Evolutionary conservation across 208 protist genomes (phyloP).

Genomic region (Trypanosoma lewisi): DNA sequence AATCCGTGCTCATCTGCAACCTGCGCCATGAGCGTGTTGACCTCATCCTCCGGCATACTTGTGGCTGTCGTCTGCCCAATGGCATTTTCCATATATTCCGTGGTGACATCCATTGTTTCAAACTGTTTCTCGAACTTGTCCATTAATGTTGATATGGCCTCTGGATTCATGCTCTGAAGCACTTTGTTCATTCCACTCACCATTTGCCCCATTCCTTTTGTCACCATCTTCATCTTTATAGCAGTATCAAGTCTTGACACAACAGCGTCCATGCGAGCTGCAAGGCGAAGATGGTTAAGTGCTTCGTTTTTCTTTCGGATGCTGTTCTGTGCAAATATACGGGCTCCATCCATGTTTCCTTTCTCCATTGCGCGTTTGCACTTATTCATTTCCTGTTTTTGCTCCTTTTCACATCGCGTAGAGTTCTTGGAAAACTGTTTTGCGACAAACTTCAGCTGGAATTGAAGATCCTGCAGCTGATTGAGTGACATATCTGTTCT

Average conservation of each 20-base stretch:
- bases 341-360: constrained; percentile 96
- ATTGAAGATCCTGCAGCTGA: constrained; percentile 90
- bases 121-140: constrained; percentile 98
- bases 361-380: constrained; percentile 96
- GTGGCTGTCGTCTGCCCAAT: constrained; percentile 91
- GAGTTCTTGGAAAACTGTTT: constrained; percentile 93
- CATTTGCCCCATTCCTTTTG: constrained; percentile 93
- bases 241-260: constrained; percentile 94
- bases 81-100: constrained; percentile 91
- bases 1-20: constrained; percentile 95
- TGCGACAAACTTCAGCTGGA: constrained; percentile 95
- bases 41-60: constrained; percentile 91
- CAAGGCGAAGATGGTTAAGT: constrained; percentile 95
- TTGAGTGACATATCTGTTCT: constrained; percentile 60
- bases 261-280: constrained; percentile 96
- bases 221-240: constrained; percentile 93
- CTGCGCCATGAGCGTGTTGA: constrained; percentile 91
- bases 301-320: constrained; percentile 97
- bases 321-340: constrained; percentile 98
- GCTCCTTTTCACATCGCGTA: constrained; percentile 91
- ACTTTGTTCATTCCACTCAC: constrained; percentile 95
- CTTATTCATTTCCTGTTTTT: constrained; percentile 91
- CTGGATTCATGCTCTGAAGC: constrained; percentile 92
- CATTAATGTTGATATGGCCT: constrained; percentile 91
- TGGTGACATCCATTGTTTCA: constrained; percentile 95